These are phyloP conservation scores for Suhomyces sp. DNA, from an alignment of 805 yeast species.

Conservation along the genomic window DNA sequence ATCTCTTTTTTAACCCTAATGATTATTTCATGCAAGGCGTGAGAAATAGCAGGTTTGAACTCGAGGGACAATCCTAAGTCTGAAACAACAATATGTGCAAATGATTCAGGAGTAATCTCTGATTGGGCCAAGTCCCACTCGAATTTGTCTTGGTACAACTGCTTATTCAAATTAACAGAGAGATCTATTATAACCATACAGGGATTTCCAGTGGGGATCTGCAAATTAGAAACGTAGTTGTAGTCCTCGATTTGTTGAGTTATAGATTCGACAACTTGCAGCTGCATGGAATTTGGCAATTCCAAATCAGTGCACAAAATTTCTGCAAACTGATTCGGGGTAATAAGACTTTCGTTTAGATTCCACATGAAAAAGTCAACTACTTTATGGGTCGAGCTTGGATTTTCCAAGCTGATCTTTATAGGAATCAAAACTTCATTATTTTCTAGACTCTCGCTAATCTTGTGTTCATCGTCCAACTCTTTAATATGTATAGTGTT, in stretches of 20 bases:
- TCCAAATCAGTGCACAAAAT: constrained; percentile 82
- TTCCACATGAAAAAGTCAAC: constrained; percentile 77
- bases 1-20: constrained; percentile 78
- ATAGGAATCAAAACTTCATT: constrained; percentile 61
- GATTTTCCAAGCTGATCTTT: constrained; percentile 57
- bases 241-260: constrained; percentile 79
- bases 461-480: constrained; percentile 21
- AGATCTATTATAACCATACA: constrained; percentile 68
- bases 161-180: constrained; percentile 78
- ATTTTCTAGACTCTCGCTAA: constrained; percentile 26
- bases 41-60: constrained; percentile 85
- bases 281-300: constrained; percentile 62
- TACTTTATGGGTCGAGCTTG: constrained; percentile 44
- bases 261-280: constrained; percentile 65
- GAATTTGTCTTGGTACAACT: constrained; percentile 83
- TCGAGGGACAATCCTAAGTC: constrained; percentile 85
- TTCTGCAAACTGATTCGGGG: constrained; percentile 73
- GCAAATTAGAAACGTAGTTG: constrained; percentile 57
- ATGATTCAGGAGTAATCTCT: constrained; percentile 71
- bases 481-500: constrained; percentile 20
- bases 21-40: constrained; percentile 77
- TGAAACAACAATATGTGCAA: constrained; percentile 76
- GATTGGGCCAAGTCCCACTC: constrained; percentile 80
- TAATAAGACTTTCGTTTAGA: constrained; percentile 55
- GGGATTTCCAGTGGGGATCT: constrained; percentile 49